phyloP scores from a whole-genome alignment of 1,139 yeast species.

The Scheffersomyces titani region DNA sequence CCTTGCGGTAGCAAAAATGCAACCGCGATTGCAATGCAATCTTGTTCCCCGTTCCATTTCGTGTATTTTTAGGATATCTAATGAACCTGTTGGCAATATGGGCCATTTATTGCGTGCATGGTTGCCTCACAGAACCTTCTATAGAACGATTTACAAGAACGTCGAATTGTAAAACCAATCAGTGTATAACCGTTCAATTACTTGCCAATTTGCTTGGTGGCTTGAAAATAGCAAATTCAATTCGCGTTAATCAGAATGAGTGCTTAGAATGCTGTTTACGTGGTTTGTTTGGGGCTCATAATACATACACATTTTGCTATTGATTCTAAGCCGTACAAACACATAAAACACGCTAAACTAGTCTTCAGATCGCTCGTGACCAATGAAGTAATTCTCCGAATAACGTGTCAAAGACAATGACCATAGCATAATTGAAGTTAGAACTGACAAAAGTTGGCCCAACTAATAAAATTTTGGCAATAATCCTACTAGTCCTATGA shows the following conservation, averaged over 20 bases:
- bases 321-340: neutral
- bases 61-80: neutral
- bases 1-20: neutral
- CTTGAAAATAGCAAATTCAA: neutral
- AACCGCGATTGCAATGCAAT: neutral
- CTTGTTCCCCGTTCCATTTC: neutral
- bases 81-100: neutral
- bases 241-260: neutral
- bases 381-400: neutral
- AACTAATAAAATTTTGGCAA: no score
- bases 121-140: neutral
- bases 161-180: neutral
- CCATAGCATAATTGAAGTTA: no score
- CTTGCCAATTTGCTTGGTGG: neutral
- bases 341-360: neutral
- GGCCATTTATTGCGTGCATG: neutral
- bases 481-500: no score
- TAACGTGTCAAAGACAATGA: no score
- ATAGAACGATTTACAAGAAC: no score
- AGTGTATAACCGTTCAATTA: no score
- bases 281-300: neutral
- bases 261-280: neutral
- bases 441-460: no score
- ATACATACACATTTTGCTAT: neutral
- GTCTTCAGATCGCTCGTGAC: neutral